These are phyloP conservation scores for Psilocybe tampanensis DNA, from an alignment of 768 basidiomycete genomes.

Conservation along the genomic window DNA sequence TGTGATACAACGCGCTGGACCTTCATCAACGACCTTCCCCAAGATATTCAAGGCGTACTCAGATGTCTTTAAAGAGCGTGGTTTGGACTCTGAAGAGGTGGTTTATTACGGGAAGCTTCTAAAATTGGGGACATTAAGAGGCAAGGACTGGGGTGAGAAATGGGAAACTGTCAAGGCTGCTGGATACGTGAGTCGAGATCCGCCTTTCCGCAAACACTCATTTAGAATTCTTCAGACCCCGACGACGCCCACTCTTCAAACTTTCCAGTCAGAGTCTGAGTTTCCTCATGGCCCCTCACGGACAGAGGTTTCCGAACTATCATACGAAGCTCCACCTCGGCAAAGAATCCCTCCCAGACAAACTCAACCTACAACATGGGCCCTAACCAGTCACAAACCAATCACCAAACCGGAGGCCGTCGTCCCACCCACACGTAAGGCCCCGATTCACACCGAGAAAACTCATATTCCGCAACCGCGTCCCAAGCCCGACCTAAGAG, in stretches of 20 bases:
- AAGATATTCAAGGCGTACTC: constrained; percentile 87
- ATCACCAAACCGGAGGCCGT: neutral
- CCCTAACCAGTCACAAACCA: neutral
- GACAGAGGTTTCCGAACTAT: neutral
- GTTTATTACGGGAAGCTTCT: constrained; percentile 81
- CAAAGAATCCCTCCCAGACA: neutral
- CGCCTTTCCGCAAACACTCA: too few relatives aligned
- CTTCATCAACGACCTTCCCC: constrained; percentile 73
- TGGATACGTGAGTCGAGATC: constrained; percentile 32
- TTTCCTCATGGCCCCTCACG: constrained; percentile 7
- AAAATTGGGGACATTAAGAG: constrained; percentile 82
- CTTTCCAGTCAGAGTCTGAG: constrained; percentile 16
- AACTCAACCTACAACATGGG: neutral
- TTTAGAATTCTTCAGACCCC: neutral
- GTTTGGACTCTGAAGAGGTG: constrained; percentile 80
- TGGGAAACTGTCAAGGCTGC: constrained; percentile 72
- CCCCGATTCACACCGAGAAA: neutral
- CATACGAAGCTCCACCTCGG: neutral
- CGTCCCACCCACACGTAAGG: neutral
- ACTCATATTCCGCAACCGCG: neutral
- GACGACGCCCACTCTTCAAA: constrained; percentile 11
- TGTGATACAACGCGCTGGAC: constrained; percentile 69
- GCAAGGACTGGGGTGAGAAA: constrained; percentile 79
- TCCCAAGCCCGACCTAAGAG: neutral
- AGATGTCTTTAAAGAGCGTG: constrained; percentile 71